phyloP scores from a whole-genome alignment of 345 rosid genomes.

The Eucalyptus viminalis region DNA sequence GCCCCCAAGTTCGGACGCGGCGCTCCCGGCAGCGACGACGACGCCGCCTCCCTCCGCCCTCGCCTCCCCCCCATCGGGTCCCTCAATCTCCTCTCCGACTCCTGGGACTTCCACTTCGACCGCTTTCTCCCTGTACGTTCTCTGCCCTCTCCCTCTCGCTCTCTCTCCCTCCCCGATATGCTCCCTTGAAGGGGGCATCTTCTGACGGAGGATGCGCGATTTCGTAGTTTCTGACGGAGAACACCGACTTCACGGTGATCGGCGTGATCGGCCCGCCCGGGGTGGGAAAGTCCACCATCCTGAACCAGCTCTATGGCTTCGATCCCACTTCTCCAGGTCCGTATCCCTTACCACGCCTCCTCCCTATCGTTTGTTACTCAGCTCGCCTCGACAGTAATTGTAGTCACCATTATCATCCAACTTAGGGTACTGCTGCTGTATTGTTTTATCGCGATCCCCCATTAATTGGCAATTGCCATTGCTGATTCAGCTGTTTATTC shows the following conservation, averaged over 20 bases:
- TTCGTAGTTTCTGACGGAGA: conserved; percentile 72
- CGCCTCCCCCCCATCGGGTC: conserved; percentile 60
- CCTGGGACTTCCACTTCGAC: conserved; percentile 83
- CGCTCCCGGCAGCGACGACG: conserved; percentile 29
- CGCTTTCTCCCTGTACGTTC: conserved; percentile 70
- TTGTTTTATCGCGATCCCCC: neutral
- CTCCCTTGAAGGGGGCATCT: neutral
- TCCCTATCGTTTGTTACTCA: neutral
- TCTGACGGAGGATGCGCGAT: neutral
- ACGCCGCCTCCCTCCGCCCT: conserved; percentile 34
- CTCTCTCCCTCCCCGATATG: neutral
- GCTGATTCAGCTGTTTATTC: neutral
- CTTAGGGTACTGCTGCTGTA: neutral
- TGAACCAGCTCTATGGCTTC: conserved; percentile 77
- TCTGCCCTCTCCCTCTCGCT: neutral
- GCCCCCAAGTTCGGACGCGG: conserved; percentile 61
- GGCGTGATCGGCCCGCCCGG: conserved; percentile 79
- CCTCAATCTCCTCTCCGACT: conserved; percentile 74
- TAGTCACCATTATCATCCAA: neutral
- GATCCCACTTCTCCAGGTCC: conserved; percentile 62
- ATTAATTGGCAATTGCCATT: neutral
- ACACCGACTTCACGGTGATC: conserved; percentile 73
- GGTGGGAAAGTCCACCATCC: conserved; percentile 68
- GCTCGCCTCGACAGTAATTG: neutral
- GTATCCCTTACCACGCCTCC: neutral